A percentile compares a stretch with the other conserved stretches of the same genome.
Evolutionary conservation across 2,329 filamentous ascomycete species (phyloP).

Genomic region (Cercospora sojina): DNA sequence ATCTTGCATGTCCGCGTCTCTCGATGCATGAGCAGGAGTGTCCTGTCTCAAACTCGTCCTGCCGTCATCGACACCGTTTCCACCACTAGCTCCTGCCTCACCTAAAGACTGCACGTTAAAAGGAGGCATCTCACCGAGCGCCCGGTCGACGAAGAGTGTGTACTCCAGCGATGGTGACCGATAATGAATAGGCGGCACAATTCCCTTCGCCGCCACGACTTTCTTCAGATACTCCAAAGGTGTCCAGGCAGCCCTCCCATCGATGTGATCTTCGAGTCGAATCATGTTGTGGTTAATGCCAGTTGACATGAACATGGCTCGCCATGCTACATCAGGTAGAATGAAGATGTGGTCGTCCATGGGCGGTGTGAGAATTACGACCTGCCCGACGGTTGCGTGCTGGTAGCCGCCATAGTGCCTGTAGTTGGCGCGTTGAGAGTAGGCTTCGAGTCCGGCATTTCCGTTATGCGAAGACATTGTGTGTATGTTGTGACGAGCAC

Average conservation of each 20-base stretch:
- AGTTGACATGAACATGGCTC: not conserved
- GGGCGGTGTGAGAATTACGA: not conserved
- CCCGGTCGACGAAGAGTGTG: not conserved
- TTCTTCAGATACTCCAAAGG: not conserved
- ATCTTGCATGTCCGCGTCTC: not conserved
- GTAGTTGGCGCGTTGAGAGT: not conserved
- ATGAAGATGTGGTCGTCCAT: not conserved
- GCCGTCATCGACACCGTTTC: not conserved
- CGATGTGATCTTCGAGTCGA: constrained; percentile 1
- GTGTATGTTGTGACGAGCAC: not conserved
- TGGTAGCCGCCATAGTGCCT: not conserved
- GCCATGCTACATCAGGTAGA: not conserved
- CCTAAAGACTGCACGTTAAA: not conserved
- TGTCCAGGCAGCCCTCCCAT: not conserved
- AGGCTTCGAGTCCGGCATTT: not conserved
- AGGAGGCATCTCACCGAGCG: not conserved
- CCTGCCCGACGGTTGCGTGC: not conserved
- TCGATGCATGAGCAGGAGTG: not conserved
- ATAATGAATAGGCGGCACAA: not conserved
- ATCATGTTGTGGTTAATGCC: not conserved
- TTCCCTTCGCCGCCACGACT: not conserved
- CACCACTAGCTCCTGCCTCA: not conserved
- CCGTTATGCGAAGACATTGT: not conserved
- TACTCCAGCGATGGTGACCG: not conserved
- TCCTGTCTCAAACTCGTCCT: not conserved